phyloP scores from a whole-genome alignment of 2,329 filamentous ascomycete species.

The Diaporthe vaccinii region DNA sequence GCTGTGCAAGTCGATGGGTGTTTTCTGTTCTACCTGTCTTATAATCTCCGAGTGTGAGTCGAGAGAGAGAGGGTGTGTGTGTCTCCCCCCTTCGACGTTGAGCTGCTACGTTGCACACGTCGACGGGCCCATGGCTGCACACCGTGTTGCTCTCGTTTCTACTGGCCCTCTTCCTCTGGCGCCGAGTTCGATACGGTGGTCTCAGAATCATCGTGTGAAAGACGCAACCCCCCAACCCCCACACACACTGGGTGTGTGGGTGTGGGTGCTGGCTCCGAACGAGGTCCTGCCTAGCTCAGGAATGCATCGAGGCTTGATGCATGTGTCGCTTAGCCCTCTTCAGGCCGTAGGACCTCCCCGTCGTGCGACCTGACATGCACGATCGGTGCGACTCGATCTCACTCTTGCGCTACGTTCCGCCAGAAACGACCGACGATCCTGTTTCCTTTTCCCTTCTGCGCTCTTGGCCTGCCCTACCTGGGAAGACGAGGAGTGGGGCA shows the following conservation, averaged over 20 bases:
- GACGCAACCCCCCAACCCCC: too few relatives aligned
- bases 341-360: slow-evolving; percentile 35
- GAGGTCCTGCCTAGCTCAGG: not conserved
- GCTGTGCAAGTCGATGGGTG: not conserved
- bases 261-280: not conserved
- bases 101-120: slow-evolving; percentile 30
- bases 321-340: slow-evolving; percentile 29
- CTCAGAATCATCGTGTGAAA: not conserved
- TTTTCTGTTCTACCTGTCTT: not conserved
- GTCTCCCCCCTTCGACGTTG: slow-evolving; percentile 4
- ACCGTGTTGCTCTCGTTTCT: not conserved
- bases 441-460: not conserved
- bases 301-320: slow-evolving; percentile 31
- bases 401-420: slow-evolving; percentile 40
- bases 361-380: slow-evolving; percentile 39
- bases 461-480: not conserved
- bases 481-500: not conserved
- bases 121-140: not conserved
- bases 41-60: slow-evolving; percentile 20
- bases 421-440: not conserved
- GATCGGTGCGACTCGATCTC: slow-evolving; percentile 46
- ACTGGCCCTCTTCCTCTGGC: not conserved
- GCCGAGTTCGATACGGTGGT: not conserved
- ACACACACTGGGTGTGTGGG: not conserved
- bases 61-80: not conserved